phyloP scores from a whole-genome alignment of 2,329 filamentous ascomycete species.

The Tricladium varicosporioides region DNA sequence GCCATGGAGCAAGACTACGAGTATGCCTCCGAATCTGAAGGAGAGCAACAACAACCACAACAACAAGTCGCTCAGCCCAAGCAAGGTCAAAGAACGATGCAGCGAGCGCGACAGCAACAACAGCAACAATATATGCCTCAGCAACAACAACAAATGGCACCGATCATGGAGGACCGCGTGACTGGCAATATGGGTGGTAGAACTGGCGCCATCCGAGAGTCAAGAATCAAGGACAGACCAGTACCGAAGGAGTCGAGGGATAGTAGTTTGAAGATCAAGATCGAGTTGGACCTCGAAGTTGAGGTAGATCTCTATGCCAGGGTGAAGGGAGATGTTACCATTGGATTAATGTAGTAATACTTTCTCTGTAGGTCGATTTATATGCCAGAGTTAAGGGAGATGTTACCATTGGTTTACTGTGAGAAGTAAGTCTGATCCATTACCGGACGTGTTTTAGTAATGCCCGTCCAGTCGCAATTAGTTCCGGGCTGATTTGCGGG shows the following conservation, averaged over 20 bases:
- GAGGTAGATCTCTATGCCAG: slow-evolving; percentile 41
- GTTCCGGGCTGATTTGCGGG: slow-evolving; percentile 8
- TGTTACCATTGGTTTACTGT: slow-evolving; percentile 40
- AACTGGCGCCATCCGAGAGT: slow-evolving; percentile 34
- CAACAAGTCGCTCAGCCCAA: slow-evolving; percentile 16
- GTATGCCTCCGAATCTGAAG: slow-evolving; percentile 25
- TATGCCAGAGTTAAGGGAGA: slow-evolving; percentile 35
- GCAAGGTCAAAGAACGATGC: slow-evolving; percentile 32
- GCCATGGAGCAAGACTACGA: slow-evolving; percentile 27
- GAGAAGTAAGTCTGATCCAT: slow-evolving; percentile 15
- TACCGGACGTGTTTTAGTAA: slow-evolving; percentile 1
- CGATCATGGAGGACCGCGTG: slow-evolving; percentile 19
- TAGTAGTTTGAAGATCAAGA: slow-evolving; percentile 41
- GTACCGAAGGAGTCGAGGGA: slow-evolving; percentile 35
- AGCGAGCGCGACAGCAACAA: slow-evolving; percentile 39
- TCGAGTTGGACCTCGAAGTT: slow-evolving; percentile 40
- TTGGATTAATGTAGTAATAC: slow-evolving; percentile 34
- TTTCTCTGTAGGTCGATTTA: slow-evolving; percentile 31
- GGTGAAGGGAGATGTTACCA: slow-evolving; percentile 37
- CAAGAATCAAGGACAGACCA: slow-evolving; percentile 39
- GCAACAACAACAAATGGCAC: slow-evolving; percentile 23
- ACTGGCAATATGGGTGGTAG: slow-evolving; percentile 30
- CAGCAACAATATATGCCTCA: slow-evolving; percentile 32
- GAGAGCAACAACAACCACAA: slow-evolving; percentile 19
- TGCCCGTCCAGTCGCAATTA: background rate